Percentiles rank a stretch among this genome's conserved stretches.
phyloP scores from a whole-genome alignment of 306 rosid genomes.

The Prunus dulcis region DNA sequence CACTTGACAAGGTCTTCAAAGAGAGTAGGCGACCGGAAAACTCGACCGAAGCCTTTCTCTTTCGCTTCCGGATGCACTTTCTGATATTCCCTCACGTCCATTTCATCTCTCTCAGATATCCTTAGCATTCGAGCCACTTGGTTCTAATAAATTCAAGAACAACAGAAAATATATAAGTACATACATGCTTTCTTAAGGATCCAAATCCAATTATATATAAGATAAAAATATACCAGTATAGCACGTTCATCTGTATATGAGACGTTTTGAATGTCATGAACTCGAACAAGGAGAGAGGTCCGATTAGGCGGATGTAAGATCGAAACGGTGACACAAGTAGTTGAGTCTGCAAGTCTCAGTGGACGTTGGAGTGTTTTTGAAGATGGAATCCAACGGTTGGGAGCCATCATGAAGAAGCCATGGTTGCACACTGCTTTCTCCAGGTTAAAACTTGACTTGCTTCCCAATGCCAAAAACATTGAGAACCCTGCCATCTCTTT shows the following conservation, averaged over 20 bases:
- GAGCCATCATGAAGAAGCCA: constrained; percentile 50
- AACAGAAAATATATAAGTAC: too few relatives aligned
- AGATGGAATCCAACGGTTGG: constrained; percentile 39
- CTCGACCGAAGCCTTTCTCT: constrained; percentile 14
- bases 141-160: background rate
- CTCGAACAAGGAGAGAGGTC: constrained; percentile 7
- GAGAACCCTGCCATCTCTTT: background rate
- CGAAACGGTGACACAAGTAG: constrained; percentile 14
- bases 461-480: constrained; percentile 1
- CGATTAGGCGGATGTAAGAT: constrained; percentile 3
- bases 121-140: constrained; percentile 38
- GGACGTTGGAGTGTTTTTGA: constrained; percentile 35
- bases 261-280: background rate
- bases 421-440: constrained; percentile 43
- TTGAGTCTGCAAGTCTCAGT: constrained; percentile 24
- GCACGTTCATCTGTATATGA: background rate
- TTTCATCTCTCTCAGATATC: constrained; percentile 15
- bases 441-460: constrained; percentile 8
- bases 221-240: constrained; percentile 7
- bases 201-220: too few relatives aligned
- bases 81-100: background rate
- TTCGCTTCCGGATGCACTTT: background rate
- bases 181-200: too few relatives aligned
- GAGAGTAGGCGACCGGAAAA: constrained; percentile 30
- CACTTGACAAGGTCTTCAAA: constrained; percentile 38